A percentile compares a stretch with the other conserved stretches of the same genome.
Evolutionary conservation across 371 early-diverging fungal genomes (phyloP).

Genomic region (Mucor mucedo): DNA sequence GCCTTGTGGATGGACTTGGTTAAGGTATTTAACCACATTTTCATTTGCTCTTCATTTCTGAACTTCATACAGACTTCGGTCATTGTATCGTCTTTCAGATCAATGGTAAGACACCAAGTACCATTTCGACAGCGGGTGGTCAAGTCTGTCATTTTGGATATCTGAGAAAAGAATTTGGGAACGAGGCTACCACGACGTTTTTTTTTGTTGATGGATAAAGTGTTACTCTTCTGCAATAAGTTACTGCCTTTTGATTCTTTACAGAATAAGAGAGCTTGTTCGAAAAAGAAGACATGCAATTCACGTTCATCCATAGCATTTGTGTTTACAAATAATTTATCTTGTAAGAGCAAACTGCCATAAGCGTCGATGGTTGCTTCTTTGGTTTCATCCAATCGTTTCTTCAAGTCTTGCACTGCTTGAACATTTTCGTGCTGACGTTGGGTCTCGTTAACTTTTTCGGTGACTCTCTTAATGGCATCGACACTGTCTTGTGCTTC

Average conservation of each 20-base stretch:
- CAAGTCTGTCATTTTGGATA: constrained; percentile 15
- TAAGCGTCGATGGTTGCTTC: constrained; percentile 57
- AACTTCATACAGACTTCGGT: constrained; percentile 85
- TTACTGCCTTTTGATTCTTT: constrained; percentile 47
- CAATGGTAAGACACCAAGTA: constrained; percentile 68
- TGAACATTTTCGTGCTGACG: constrained; percentile 86
- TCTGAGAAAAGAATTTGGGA: constrained; percentile 58
- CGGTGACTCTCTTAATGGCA: constrained; percentile 86
- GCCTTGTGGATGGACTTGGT: constrained; percentile 51
- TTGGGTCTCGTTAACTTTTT: constrained; percentile 90
- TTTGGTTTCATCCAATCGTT: constrained; percentile 56
- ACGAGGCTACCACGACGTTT: constrained; percentile 61
- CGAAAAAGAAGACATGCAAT: constrained; percentile 86
- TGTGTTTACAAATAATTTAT: constrained; percentile 74
- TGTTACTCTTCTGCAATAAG: constrained; percentile 54
- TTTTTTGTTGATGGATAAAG: constrained; percentile 49
- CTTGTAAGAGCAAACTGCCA: constrained; percentile 83
- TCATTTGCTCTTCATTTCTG: constrained; percentile 89
- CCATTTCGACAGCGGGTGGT: constrained; percentile 18
- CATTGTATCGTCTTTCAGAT: constrained; percentile 75
- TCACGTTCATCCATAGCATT: constrained; percentile 62
- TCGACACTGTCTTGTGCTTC: constrained; percentile 83
- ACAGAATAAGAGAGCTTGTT: constrained; percentile 87
- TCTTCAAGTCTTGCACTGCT: constrained; percentile 78
- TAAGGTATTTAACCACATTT: constrained; percentile 82